Evolutionary conservation across 768 basidiomycete genomes (phyloP).

Genomic region (Hypholoma sublateritium): DNA sequence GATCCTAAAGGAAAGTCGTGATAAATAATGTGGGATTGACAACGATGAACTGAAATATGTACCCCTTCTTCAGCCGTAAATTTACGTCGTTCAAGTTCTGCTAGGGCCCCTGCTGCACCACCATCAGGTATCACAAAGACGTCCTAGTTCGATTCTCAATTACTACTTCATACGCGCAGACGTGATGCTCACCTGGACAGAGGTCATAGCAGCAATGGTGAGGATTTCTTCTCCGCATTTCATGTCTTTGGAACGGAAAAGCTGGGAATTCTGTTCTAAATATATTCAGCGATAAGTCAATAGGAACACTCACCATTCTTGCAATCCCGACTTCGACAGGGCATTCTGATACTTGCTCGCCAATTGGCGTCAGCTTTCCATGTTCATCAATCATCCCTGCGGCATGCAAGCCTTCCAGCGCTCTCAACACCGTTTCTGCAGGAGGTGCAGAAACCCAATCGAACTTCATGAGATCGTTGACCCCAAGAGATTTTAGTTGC

Average conservation of each 20-base stretch:
- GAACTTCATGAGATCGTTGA: constrained; percentile 94
- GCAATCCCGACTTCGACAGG: constrained; percentile 92
- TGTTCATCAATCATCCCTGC: constrained; percentile 85
- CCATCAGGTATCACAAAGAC: constrained; percentile 89
- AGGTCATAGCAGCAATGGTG: constrained; percentile 94
- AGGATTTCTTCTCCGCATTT: constrained; percentile 94
- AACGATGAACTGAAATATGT: constrained; percentile 20
- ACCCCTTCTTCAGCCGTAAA: constrained; percentile 99
- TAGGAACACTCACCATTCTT: constrained; percentile 69
- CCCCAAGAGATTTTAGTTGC: constrained; percentile 92
- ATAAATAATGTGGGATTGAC: no score
- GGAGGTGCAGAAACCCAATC: constrained; percentile 94
- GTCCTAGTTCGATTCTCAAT: constrained; percentile 50
- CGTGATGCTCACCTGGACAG: constrained; percentile 65
- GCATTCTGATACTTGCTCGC: constrained; percentile 88
- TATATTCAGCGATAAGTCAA: neutral
- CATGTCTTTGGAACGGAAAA: constrained; percentile 84
- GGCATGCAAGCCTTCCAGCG: constrained; percentile 78
- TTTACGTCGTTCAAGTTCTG: constrained; percentile 91
- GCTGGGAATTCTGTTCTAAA: constrained; percentile 38
- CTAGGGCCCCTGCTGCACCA: constrained; percentile 80
- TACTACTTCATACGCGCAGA: neutral
- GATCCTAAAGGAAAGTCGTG: constrained; percentile 60
- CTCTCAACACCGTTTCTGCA: constrained; percentile 79
- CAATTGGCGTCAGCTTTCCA: constrained; percentile 73